phyloP scores from a whole-genome alignment of 2,329 filamentous ascomycete species.

The Colletotrichum kahawae region DNA sequence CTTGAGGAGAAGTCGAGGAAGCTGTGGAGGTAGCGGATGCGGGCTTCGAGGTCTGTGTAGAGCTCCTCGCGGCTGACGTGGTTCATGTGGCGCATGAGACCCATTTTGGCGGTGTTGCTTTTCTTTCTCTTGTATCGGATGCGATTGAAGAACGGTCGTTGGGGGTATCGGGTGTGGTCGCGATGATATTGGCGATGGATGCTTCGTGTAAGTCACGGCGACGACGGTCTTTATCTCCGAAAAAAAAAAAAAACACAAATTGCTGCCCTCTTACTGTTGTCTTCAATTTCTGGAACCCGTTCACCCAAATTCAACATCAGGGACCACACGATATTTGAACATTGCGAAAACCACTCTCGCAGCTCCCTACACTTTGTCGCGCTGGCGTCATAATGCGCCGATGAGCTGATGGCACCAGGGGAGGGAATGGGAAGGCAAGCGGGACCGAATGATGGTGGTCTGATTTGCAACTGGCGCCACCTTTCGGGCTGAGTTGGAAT shows the following conservation, averaged over 20 bases:
- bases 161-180: background rate
- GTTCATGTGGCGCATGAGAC: slow-evolving; percentile 39
- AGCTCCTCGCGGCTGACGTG: slow-evolving; percentile 74
- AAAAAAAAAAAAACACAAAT: background rate
- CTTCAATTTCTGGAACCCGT: rapidly evolving
- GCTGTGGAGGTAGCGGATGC: slow-evolving; percentile 75
- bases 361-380: background rate
- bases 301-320: background rate
- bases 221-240: background rate
- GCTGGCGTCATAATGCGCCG: slow-evolving; percentile 19
- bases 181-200: background rate
- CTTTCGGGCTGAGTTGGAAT: background rate
- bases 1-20: slow-evolving; percentile 78
- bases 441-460: slow-evolving; percentile 17
- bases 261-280: background rate
- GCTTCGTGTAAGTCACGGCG: background rate
- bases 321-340: slow-evolving; percentile 14
- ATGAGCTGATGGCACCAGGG: background rate
- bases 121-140: background rate
- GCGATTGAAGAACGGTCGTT: background rate
- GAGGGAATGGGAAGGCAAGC: background rate
- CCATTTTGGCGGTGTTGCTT: slow-evolving; percentile 2
- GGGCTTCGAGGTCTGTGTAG: slow-evolving; percentile 72
- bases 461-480: slow-evolving; percentile 19
- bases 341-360: background rate